A percentile compares a stretch with the other conserved stretches of the same genome.
Conservation (phyloP, 2,329 filamentous ascomycete genomes). For the Fonsecaea nubica region DNA sequence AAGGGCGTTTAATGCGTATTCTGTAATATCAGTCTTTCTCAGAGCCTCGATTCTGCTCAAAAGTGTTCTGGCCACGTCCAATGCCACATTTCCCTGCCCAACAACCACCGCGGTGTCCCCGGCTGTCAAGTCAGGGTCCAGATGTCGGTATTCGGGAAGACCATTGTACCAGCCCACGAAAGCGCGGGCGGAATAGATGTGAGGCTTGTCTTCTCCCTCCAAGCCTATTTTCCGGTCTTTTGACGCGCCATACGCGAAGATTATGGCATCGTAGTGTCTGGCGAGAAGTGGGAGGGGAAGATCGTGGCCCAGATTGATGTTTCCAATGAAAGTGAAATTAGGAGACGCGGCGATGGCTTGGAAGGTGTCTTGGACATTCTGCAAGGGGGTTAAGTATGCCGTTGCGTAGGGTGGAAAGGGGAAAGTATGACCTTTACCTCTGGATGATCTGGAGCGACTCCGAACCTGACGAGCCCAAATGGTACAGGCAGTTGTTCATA, state of each 20-base stretch:
- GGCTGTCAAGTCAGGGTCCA: constrained; percentile 74
- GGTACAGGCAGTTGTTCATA: constrained; percentile 93
- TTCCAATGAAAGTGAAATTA: constrained; percentile 89
- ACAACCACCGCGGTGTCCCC: constrained; percentile 86
- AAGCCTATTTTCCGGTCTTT: constrained; percentile 80
- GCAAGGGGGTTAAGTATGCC: constrained; percentile 12
- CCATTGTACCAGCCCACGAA: constrained; percentile 99
- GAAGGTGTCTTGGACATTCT: constrained; percentile 97
- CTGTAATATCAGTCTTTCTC: constrained; percentile 84
- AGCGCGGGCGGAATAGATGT: constrained; percentile 77
- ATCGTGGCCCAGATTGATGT: constrained; percentile 75
- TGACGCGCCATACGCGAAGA: constrained; percentile 92
- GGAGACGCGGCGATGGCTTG: constrained; percentile 82
- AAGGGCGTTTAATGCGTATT: constrained; percentile 77
- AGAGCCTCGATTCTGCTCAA: constrained; percentile 76
- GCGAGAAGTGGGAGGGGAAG: constrained; percentile 73
- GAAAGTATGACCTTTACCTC: constrained; percentile 80
- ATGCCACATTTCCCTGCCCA: constrained; percentile 93
- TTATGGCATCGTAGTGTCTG: constrained; percentile 86
- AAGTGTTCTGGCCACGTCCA: constrained; percentile 90
- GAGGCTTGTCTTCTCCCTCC: constrained; percentile 74
- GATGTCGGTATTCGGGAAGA: constrained; percentile 76
- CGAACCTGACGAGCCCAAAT: constrained; percentile 89
- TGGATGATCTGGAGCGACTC: constrained; percentile 96
- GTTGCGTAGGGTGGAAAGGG: background rate